Evolutionary conservation across 1,284 basidiomycete species (phyloP), one percentile per base, ranked within the genome.

Genomic region (Boletus chippewaensis): DNA sequence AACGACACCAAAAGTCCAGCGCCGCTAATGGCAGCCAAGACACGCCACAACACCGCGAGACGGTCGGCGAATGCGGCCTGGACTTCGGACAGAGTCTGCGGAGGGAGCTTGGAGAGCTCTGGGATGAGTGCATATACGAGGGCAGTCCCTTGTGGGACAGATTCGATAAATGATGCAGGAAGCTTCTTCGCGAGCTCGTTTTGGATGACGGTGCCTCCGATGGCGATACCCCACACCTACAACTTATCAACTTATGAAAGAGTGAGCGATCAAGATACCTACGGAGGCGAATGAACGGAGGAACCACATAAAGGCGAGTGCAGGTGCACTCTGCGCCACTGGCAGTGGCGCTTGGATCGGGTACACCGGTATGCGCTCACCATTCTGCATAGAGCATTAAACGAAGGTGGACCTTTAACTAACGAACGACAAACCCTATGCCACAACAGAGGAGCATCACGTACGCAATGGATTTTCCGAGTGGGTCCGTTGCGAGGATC

Each of bases 281-380:
- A 55, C 47, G 5, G 39, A 29, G 1, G 60, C 60, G 35, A 70
- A 68, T 10, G 53, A 59, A 13, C 70, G 64, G 16, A 64, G 53
- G 51, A 68, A 71, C 44, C 60, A 60, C 52, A 20, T 20, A 20
- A 20, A 20, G 20, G 20, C 20, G 20, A 20, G 20, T 62, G 67
- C 66, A 18, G 57, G 56, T 6, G 70, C 69, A 49, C 67, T 71
- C 31, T 61, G 47, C 1, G 54, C 50, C 2, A 65, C 57, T 2
- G 64, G 62, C 0, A 73, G 54, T 0, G 71, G 70, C 3, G 73
- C 68, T n/a, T 71, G 65, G 20, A 71, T 59, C 2, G 64, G 61
- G 47, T 57, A 64, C 48, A 43, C 34, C 0, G 38, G 15, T 11
- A 47, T 51, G 34, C 40, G 12, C 4, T n/a, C 36, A 58, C 2